Percentiles rank a stretch among this genome's conserved stretches.
phyloP scores from a whole-genome alignment of 805 yeast species.

The Yamadazyma insecticola region DNA sequence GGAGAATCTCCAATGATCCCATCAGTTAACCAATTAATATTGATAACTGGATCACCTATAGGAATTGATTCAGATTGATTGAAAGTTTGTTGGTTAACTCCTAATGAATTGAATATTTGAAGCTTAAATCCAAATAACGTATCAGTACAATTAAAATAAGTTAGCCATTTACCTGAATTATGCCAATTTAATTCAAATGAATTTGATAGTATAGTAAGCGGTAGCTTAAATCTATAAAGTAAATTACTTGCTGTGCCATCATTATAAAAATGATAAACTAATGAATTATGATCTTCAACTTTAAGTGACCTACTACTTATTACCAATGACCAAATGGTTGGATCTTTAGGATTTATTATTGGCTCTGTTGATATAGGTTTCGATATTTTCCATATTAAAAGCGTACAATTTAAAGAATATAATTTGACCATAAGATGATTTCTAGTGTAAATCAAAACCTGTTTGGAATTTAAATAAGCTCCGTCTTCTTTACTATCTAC shows the following conservation, averaged over 20 bases:
- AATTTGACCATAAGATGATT: slow-evolving; percentile 23
- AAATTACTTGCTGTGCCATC: slow-evolving; percentile 27
- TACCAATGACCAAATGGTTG: slow-evolving; percentile 26
- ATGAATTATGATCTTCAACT: slow-evolving; percentile 10
- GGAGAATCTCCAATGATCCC: slow-evolving; percentile 10
- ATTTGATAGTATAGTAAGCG: slow-evolving; percentile 12
- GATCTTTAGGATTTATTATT: slow-evolving; percentile 6
- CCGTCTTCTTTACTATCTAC: slow-evolving; percentile 14
- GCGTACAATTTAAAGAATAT: slow-evolving; percentile 35
- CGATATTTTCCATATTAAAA: slow-evolving; percentile 24
- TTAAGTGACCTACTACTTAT: slow-evolving; percentile 8
- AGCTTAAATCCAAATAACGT: slow-evolving; percentile 24
- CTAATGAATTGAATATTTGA: slow-evolving; percentile 23
- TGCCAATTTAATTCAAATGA: slow-evolving; percentile 26
- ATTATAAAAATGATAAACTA: slow-evolving; percentile 27
- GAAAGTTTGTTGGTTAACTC: slow-evolving; percentile 12
- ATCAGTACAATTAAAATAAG: slow-evolving; percentile 18
- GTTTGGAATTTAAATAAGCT: slow-evolving; percentile 29
- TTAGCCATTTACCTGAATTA: slow-evolving; percentile 30
- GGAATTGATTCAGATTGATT: slow-evolving; percentile 8
- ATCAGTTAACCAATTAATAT: slow-evolving; percentile 12
- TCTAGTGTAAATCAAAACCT: slow-evolving; percentile 27
- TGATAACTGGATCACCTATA: slow-evolving; percentile 13
- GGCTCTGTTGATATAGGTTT: slow-evolving; percentile 23
- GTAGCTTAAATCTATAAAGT: slow-evolving; percentile 17